A percentile compares a stretch with the other conserved stretches of the same genome.
These are phyloP conservation scores for Litsea cubeba DNA, from an alignment of 164 flowering plant genomes.

Conservation along the genomic window DNA sequence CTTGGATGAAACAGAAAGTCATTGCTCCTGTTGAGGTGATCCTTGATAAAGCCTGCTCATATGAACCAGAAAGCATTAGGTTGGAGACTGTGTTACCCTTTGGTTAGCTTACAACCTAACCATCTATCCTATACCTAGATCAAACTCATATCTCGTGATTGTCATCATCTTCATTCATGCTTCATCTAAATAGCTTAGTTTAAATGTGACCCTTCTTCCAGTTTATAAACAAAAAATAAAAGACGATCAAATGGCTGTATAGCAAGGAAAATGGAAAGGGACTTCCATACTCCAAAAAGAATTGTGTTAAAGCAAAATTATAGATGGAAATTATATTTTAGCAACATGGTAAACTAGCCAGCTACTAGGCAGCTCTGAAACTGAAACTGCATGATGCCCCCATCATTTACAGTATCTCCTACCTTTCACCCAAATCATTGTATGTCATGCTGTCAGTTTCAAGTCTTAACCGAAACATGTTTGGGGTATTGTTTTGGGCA, in stretches of 20 bases:
- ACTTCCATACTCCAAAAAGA: not conserved
- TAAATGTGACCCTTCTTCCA: not conserved
- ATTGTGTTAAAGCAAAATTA: too few relatives aligned
- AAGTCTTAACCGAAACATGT: not conserved
- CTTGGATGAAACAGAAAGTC: conserved; percentile 91
- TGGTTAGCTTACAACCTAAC: not conserved
- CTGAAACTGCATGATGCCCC: not conserved
- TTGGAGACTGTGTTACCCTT: not conserved
- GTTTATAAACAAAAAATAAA: too few relatives aligned
- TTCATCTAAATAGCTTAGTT: not conserved
- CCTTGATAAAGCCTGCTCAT: conserved; percentile 67
- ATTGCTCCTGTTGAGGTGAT: conserved; percentile 90
- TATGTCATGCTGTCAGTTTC: not conserved
- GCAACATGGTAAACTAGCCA: not conserved
- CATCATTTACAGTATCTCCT: not conserved
- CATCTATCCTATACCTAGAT: not conserved
- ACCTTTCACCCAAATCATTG: not conserved
- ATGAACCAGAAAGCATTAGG: not conserved
- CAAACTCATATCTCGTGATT: not conserved
- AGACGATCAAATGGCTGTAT: too few relatives aligned
- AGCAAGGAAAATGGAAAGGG: too few relatives aligned
- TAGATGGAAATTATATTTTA: too few relatives aligned
- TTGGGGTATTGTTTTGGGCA: not conserved
- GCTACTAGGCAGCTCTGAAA: not conserved
- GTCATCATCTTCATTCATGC: not conserved